phyloP scores from a whole-genome alignment of 129 eudicot species.

The Ambrosia trifida region DNA sequence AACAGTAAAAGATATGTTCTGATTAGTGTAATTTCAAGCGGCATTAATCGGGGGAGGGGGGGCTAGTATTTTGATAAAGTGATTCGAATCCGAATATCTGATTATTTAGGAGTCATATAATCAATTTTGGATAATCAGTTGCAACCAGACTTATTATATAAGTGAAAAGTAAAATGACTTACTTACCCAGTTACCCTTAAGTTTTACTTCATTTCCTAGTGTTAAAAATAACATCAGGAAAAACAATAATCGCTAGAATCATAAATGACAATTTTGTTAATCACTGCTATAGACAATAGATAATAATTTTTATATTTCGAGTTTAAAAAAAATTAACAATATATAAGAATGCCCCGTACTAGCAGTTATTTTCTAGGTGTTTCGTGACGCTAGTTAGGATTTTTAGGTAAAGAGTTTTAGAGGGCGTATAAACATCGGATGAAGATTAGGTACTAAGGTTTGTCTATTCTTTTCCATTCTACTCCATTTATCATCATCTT shows the following conservation, averaged over 20 bases:
- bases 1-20: conserved; percentile 10
- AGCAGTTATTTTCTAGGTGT: no score
- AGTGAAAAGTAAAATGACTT: neutral
- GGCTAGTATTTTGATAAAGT: conserved; percentile 2
- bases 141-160: neutral
- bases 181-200: neutral
- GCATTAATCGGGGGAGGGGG: no score
- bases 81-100: neutral
- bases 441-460: no score
- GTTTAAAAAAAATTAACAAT: neutral
- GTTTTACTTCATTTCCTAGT: neutral
- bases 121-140: neutral
- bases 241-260: neutral
- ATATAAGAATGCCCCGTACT: neutral
- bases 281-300: neutral
- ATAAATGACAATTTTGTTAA: neutral
- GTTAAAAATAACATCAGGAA: neutral
- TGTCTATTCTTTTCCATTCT: no score
- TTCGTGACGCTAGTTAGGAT: no score
- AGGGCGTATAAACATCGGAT: no score
- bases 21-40: no score
- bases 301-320: neutral
- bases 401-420: no score
- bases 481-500: no score
- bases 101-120: neutral